These are phyloP conservation scores for Microsporum canis DNA, from an alignment of 2,329 filamentous ascomycete genomes.

Conservation along the genomic window DNA sequence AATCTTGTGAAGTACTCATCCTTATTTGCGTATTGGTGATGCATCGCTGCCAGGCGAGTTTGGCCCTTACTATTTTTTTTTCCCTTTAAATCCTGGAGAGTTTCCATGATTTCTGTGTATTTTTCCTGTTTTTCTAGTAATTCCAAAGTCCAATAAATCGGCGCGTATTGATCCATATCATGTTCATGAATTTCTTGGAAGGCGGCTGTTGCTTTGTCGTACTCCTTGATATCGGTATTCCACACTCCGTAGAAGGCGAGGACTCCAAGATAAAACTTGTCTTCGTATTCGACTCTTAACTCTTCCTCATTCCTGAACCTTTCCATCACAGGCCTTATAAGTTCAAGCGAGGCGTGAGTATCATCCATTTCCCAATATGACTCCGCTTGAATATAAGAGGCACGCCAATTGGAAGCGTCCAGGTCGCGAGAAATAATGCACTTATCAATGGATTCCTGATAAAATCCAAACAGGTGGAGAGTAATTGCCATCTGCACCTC, in stretches of 20 bases:
- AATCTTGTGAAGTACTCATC: constrained; percentile 7
- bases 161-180: constrained; percentile 11
- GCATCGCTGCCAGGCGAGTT: constrained; percentile 10
- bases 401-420: constrained; percentile 16
- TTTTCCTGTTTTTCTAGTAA: constrained; percentile 9
- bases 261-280: constrained; percentile 10
- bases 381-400: constrained; percentile 16
- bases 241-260: constrained; percentile 7
- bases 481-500: constrained; percentile 17
- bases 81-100: constrained; percentile 13
- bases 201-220: constrained; percentile 8
- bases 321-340: constrained; percentile 8
- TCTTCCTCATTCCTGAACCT: constrained; percentile 10
- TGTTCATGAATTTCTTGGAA: constrained; percentile 11
- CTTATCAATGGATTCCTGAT: constrained; percentile 14
- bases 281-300: constrained; percentile 6
- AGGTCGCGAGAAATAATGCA: constrained; percentile 15
- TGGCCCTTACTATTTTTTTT: constrained; percentile 8
- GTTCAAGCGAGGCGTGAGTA: constrained; percentile 8
- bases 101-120: constrained; percentile 12
- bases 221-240: constrained; percentile 7
- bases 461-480: constrained; percentile 12
- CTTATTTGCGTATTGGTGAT: constrained; percentile 8
- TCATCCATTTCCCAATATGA: constrained; percentile 9
- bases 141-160: constrained; percentile 8